phyloP scores from a whole-genome alignment of 768 basidiomycete species.

The Trichaptum fuscoviolaceum region DNA sequence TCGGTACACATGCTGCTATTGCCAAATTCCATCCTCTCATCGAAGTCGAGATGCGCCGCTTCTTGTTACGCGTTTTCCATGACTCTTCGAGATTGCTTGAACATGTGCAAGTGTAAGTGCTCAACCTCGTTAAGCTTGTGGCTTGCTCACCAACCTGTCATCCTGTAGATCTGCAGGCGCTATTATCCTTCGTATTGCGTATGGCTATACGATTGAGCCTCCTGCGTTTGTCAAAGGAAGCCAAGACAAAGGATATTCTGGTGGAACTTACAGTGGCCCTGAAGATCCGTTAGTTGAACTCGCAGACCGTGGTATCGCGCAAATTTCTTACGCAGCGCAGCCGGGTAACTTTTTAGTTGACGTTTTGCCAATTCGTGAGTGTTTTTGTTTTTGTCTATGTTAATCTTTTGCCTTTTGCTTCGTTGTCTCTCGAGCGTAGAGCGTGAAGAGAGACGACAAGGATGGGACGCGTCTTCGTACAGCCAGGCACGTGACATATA shows the following conservation, averaged over 20 bases:
- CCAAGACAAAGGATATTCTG: neutral
- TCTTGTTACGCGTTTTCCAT: constrained; percentile 1
- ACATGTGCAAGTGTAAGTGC: neutral
- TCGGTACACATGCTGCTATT: neutral
- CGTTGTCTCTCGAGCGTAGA: neutral
- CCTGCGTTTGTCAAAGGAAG: neutral
- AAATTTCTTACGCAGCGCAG: constrained; percentile 16
- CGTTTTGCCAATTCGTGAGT: constrained; percentile 25
- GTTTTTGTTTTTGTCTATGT: neutral
- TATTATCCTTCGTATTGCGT: neutral
- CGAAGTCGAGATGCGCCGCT: constrained; percentile 3
- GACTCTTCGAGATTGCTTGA: neutral
- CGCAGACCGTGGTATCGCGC: constrained; percentile 20
- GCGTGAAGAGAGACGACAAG: neutral
- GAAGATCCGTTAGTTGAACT: constrained; percentile 32
- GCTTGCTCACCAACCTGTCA: neutral
- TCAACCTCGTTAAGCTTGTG: neutral
- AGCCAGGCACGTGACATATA: neutral
- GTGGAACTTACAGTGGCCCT: neutral
- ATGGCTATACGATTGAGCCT: neutral
- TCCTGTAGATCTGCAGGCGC: neutral
- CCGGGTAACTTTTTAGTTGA: constrained; percentile 33
- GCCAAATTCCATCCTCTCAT: constrained; percentile 3
- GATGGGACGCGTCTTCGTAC: too few species aligned
- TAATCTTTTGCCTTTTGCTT: neutral